Evolutionary conservation across 1,139 yeast species (phyloP), one percentile per base, ranked within the genome.

Genomic region (Hemisphaericaspora subhashii): DNA sequence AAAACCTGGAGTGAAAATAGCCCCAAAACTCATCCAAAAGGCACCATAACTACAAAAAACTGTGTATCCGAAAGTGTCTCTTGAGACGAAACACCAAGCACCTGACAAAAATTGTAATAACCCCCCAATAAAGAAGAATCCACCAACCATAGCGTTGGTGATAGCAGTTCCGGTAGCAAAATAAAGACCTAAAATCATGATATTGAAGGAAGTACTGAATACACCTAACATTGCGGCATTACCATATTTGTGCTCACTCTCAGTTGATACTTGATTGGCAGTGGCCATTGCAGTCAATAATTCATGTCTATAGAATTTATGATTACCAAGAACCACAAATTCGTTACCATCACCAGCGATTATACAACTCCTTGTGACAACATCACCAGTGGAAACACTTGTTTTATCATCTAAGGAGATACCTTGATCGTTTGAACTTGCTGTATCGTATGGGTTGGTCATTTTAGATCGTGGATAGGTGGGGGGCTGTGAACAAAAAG

Each of bases 21-120:
- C 77, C n/a, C 83, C 82, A 56, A 74, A 82, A 13, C 83, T 66
- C 40, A 82, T 64, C 86, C 89, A 84, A 60, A 83, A 84, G 7
- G 86, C 86, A 38, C 89, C 89, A 56, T 81, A 84, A 40, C 83
- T 76, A 35, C 81, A 67, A 54, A 84, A 77, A 3, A 81, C 83
- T 21, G 81, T 76, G 51, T 74, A 76, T 29, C 81, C 82, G 58
- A 77, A 81, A 6, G 84, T 76, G 59, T 83, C 83, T 43, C 85
- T 85, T 36, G 74, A 66, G 35, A 76, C 68, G 45, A 82, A 65
- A 50, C 84, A 84, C 79, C 85, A 75, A 35, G 79, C 54, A 25
- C 90, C 90, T 14, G 85, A 79, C 44, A 81, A 68, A 37, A 82
- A 61, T 54, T 81, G 84, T 38, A 78, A 74, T 28, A 74, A 66